A percentile compares a stretch with the other conserved stretches of the same genome.
These are phyloP conservation scores for Suillus paluster DNA, from an alignment of 768 basidiomycete species.

Conservation along the genomic window DNA sequence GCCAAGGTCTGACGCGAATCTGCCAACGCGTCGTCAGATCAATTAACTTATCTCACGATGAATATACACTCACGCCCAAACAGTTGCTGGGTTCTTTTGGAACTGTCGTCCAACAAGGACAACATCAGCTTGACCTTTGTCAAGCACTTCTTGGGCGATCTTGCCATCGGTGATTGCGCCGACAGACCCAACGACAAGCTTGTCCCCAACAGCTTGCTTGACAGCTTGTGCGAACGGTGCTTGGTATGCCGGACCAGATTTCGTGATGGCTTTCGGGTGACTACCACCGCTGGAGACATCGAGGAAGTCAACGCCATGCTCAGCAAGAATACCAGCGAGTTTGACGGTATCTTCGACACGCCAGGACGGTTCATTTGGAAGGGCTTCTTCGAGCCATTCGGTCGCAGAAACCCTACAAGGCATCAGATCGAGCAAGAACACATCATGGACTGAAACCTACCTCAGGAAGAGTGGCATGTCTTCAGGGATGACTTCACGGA, in stretches of 20 bases:
- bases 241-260: slow-evolving; percentile 43
- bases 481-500: slow-evolving; percentile 60
- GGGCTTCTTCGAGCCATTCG: slow-evolving; percentile 68
- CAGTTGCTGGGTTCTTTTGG: slow-evolving; percentile 59
- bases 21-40: not conserved
- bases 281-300: slow-evolving; percentile 74
- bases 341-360: slow-evolving; percentile 66
- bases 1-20: slow-evolving; percentile 59
- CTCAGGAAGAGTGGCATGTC: slow-evolving; percentile 76
- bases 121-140: slow-evolving; percentile 48
- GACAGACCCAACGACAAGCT: slow-evolving; percentile 34
- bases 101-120: slow-evolving; percentile 57
- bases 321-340: slow-evolving; percentile 60
- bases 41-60: not conserved
- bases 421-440: not conserved
- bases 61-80: slow-evolving; percentile 37
- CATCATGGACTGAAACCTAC: slow-evolving; percentile 29
- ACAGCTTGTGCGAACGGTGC: slow-evolving; percentile 59
- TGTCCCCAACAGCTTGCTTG: slow-evolving; percentile 49
- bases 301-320: slow-evolving; percentile 73
- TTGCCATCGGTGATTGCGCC: slow-evolving; percentile 37
- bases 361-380: slow-evolving; percentile 68
- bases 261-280: slow-evolving; percentile 39
- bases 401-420: slow-evolving; percentile 63
- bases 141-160: slow-evolving; percentile 48